Evolutionary conservation across 305 asterid genomes (phyloP), one percentile per base, ranked within the genome.

Genomic region (Fraxinus paxiana): DNA sequence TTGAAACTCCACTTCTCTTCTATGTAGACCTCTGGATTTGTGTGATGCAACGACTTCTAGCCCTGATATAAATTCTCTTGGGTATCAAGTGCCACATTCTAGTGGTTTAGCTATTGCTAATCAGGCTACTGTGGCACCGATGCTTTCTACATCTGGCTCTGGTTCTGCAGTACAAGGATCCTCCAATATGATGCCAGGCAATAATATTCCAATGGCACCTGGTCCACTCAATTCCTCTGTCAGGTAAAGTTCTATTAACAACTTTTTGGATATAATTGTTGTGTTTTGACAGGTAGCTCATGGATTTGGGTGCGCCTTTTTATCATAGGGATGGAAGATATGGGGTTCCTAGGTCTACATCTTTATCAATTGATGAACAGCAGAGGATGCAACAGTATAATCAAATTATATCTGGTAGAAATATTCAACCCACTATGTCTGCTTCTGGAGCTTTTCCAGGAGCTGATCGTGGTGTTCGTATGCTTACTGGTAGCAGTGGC

Each of bases 11-110:
- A 48, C 83, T 34, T 51, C 54, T 34, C 65, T 69, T 83, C 73
- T 81, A 81, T 86, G 88, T 83, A 92, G 97, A 79, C 96, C 97
- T 79, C 85, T 91, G 87, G 93, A 92, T 81, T 88, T 93, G 83
- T 89, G 92, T 83, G 97, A 90, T 82, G 83, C 87, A 80, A 79
- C 84, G 43, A 69, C 81, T 54, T 63, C 91, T 82, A 85, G 83
- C 83, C 85, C 91, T 6, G 97, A 91, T 61, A 70, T 83, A 18
- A 88, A 69, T 77, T 78, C 95, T 51, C 51, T 70, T 80, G 97
- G 95, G 54, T 84, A 85, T 82, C 94, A 91, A 86, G 91, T 90
- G 82, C 82, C 88, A 73, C 92, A 90, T 75, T 72, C 88, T 81
- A 87, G 90, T 81, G 90, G 92, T 71, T 73, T 85, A 81, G 79